These are phyloP conservation scores for Boletus patriciae DNA, from an alignment of 768 basidiomycete species.

Conservation along the genomic window DNA sequence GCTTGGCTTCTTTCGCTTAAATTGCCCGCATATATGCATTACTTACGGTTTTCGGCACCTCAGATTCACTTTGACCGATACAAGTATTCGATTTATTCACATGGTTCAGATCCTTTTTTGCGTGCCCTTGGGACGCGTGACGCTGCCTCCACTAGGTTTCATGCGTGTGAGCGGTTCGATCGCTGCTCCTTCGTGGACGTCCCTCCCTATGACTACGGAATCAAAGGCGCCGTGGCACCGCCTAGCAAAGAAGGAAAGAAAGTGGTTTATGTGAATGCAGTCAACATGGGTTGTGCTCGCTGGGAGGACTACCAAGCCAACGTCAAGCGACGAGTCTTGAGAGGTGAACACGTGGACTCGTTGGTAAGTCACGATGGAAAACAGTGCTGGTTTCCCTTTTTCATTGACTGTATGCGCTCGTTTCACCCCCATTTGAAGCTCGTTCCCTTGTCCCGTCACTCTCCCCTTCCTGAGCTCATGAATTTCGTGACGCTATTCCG, in stretches of 20 bases:
- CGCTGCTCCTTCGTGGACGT: constrained; percentile 66
- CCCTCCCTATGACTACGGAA: constrained; percentile 21
- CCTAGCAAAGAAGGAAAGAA: constrained; percentile 48
- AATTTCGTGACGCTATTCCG: constrained; percentile 79
- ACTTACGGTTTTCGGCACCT: constrained; percentile 2
- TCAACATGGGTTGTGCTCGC: constrained; percentile 59
- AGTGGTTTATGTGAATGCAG: constrained; percentile 85
- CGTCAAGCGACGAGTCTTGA: constrained; percentile 42
- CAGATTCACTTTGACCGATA: constrained; percentile 92
- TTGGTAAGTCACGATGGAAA: constrained; percentile 49
- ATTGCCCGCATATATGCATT: constrained; percentile 6
- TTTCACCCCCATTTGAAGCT: constrained; percentile 45
- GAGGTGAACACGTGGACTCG: constrained; percentile 51
- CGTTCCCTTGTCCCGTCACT: constrained; percentile 84
- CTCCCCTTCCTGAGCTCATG: constrained; percentile 82
- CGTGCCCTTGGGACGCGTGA: constrained; percentile 61
- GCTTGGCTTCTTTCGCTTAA: neutral
- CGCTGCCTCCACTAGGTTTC: constrained; percentile 69
- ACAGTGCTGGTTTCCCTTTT: neutral
- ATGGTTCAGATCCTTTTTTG: constrained; percentile 60
- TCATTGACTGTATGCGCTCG: neutral
- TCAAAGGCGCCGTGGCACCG: constrained; percentile 13
- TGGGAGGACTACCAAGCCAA: constrained; percentile 52
- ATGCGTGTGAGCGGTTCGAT: constrained; percentile 87
- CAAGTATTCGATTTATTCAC: constrained; percentile 68